A percentile compares a stretch with the other conserved stretches of the same genome.
Conservation (phyloP, 2,329 filamentous ascomycete species). For the Thielaviopsis euricoi region DNA sequence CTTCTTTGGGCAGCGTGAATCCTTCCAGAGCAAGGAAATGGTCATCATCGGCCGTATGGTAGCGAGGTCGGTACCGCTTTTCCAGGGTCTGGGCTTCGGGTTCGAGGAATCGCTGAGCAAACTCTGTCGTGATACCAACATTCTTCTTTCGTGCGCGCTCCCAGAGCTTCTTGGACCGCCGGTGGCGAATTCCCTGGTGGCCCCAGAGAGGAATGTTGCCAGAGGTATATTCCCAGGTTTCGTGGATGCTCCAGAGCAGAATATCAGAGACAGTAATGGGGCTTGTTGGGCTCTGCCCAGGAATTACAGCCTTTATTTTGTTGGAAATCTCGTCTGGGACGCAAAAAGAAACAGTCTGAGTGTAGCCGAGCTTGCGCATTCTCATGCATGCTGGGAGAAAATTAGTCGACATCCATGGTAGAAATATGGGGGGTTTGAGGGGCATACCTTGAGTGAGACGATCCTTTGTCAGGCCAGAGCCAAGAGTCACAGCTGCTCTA, state of each 20-base stretch:
- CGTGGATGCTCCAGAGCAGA: conserved; percentile 39
- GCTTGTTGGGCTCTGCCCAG: conserved; percentile 3
- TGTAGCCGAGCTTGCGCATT: conserved; percentile 49
- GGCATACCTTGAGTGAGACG: conserved; percentile 45
- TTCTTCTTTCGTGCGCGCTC: background rate
- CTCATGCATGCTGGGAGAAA: conserved; percentile 44
- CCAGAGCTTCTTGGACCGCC: conserved; percentile 25
- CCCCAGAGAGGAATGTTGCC: conserved; percentile 43
- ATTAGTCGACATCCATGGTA: background rate
- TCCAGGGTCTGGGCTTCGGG: conserved; percentile 35
- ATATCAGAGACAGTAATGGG: conserved; percentile 35
- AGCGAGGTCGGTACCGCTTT: conserved; percentile 30
- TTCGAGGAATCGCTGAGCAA: conserved; percentile 34
- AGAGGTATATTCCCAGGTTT: conserved; percentile 34
- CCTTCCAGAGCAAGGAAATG: background rate
- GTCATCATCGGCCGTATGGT: background rate
- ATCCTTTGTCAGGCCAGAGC: conserved; percentile 50
- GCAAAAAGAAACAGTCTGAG: conserved; percentile 47
- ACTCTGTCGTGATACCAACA: conserved; percentile 13
- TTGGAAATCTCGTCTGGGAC: conserved; percentile 39
- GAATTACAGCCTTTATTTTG: conserved; percentile 26
- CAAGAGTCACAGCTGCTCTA: conserved; percentile 51
- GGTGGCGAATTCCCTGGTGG: conserved; percentile 36
- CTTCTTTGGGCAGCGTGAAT: background rate
- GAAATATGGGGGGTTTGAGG: conserved; percentile 11